Evolutionary conservation across 164 flowering plant genomes (phyloP), one percentile per base, ranked within the genome.

Genomic region (Chimonanthus praecox): DNA sequence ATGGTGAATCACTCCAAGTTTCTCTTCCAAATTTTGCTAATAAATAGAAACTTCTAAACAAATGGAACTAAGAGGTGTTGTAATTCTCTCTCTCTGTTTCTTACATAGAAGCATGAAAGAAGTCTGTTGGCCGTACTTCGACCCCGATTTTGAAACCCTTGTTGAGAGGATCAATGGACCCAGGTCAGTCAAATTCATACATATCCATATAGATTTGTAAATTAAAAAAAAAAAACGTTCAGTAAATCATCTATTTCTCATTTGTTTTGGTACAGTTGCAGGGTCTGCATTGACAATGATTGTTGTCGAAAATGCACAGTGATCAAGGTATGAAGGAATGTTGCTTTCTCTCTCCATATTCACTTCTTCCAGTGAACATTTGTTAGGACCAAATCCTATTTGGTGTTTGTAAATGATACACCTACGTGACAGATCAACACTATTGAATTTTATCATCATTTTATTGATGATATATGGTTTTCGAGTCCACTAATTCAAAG

Each of bases 101-200:
- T 4, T 20, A n/a, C n/a, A 7, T 16, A 62, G 71, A 75, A 81
- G 82, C 64, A 90, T 91, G 96, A 78, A 78, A 74, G 75, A 80
- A 48, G 86, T 87, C 76, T 85, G 82, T 76, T 86, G 85, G 84
- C 92, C 96, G 47, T 91, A 91, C 80, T 91, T 83, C 70, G 96
- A 89, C 84, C 93, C 96, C 10, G 93, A 91, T 1, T 91, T 85
- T 73, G 89, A 89, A 43, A 85, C 63, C 54, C 87, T 88, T 2
- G 71, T 77, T 2, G 90, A 89, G 78, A 88, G 92, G 76, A 78
- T 89, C 50, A 71, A 86, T 70, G 91, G 89, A 15, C 92, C 96
- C 15, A 77, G 81, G 93, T 90, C 21, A 62, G 80, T 10, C 4
- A 58, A 33, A 62, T 66, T 6, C 44, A 79, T 68, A 33, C 21